A percentile compares a stretch with the other conserved stretches of the same genome.
phyloP scores from a whole-genome alignment of 257 asterid genomes.

The Coffea eugenioides region DNA sequence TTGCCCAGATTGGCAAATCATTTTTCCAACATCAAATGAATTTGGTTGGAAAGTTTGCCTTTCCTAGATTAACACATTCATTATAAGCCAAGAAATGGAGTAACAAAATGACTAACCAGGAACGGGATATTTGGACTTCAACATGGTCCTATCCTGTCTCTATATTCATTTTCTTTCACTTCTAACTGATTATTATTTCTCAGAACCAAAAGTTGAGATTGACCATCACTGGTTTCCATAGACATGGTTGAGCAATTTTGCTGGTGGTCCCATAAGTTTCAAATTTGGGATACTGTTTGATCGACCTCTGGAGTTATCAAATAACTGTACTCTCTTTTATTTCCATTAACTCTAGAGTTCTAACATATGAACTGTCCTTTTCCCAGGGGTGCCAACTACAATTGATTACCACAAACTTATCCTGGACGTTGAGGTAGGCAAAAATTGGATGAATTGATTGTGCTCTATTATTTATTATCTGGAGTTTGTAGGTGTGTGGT shows the following conservation, averaged over 20 bases:
- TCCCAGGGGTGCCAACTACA: slow-evolving; percentile 93
- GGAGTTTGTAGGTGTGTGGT: not conserved
- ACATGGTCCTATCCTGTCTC: not conserved
- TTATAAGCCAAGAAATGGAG: not conserved
- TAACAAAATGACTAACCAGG: not conserved
- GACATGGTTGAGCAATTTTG: not conserved
- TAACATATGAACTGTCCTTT: not conserved
- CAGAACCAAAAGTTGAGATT: not conserved
- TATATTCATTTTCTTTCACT: too few relatives aligned
- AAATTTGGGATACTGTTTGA: not conserved
- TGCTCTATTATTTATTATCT: not conserved
- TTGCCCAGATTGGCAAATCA: not conserved
- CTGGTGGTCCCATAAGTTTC: not conserved
- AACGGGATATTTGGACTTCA: not conserved
- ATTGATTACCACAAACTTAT: slow-evolving; percentile 97
- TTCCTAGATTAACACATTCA: not conserved
- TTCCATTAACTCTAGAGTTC: not conserved
- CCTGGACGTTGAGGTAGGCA: slow-evolving; percentile 86
- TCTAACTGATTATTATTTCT: not conserved
- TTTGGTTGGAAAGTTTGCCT: not conserved
- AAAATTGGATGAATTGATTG: not conserved
- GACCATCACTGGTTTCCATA: not conserved
- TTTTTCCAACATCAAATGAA: not conserved
- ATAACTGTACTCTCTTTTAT: not conserved
- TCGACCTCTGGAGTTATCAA: not conserved